Conservation (phyloP, 2,329 filamentous ascomycete genomes). For the Alternaria novae-zelandiae region DNA sequence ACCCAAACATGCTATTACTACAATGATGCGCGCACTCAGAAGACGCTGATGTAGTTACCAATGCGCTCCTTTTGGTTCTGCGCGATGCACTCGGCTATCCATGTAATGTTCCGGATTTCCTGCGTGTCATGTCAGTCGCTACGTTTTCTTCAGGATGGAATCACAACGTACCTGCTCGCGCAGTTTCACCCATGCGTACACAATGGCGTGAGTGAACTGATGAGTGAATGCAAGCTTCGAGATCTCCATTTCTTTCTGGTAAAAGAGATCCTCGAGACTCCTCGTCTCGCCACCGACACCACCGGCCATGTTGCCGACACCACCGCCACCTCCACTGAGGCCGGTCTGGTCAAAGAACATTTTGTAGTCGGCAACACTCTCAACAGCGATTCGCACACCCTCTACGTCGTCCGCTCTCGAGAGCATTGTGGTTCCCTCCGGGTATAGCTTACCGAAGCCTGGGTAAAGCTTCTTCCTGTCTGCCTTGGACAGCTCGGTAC, state of each 20-base stretch:
- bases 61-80: constrained; percentile 99
- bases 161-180: constrained; percentile 81
- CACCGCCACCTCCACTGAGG: constrained; percentile 73
- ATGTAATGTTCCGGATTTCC: constrained; percentile 99
- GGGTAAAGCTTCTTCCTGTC: constrained; percentile 98
- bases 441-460: constrained; percentile 86
- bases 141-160: not conserved
- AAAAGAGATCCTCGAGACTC: constrained; percentile 96
- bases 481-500: constrained; percentile 90
- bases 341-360: constrained; percentile 93
- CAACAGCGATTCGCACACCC: constrained; percentile 89
- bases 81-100: constrained; percentile 99
- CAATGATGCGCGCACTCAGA: constrained; percentile 51
- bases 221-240: constrained; percentile 93
- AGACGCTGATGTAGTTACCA: constrained; percentile 98
- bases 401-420: constrained; percentile 94
- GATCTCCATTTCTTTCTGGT: constrained; percentile 99
- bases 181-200: constrained; percentile 97
- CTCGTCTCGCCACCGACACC: constrained; percentile 81
- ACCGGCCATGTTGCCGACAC: constrained; percentile 82
- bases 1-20: constrained; percentile 36
- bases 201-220: constrained; percentile 92
- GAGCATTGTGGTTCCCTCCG: constrained; percentile 93
- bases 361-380: constrained; percentile 93
- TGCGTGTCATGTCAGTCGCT: constrained; percentile 49